phyloP scores from a whole-genome alignment of 2,329 filamentous ascomycete species.

The Corynespora cassiicola region DNA sequence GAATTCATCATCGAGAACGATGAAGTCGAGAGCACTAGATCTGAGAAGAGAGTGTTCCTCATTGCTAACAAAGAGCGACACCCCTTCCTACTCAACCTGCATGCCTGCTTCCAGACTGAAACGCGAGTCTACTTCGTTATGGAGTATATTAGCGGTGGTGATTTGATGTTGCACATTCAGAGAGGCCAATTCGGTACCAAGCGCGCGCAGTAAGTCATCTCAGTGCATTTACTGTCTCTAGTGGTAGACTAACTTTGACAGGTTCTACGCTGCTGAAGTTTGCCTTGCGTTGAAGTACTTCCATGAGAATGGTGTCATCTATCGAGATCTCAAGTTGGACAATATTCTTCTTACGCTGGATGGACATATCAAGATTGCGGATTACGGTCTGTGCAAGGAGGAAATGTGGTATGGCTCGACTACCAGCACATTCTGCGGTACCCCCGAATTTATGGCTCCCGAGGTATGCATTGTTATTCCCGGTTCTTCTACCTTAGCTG shows the following conservation, averaged over 20 bases:
- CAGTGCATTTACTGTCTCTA: not conserved
- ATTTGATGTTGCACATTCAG: slow-evolving; percentile 99
- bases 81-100: slow-evolving; percentile 91
- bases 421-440: slow-evolving; percentile 98
- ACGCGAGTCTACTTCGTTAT: slow-evolving; percentile 99
- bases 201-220: slow-evolving; percentile 79
- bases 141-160: slow-evolving; percentile 98
- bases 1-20: slow-evolving; percentile 99
- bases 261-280: slow-evolving; percentile 97
- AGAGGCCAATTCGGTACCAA: slow-evolving; percentile 95
- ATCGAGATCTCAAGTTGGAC: slow-evolving; percentile 80
- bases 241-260: slow-evolving; percentile 43
- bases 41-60: slow-evolving; percentile 96
- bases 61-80: slow-evolving; percentile 97
- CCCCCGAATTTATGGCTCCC: slow-evolving; percentile 99
- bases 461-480: slow-evolving; percentile 66
- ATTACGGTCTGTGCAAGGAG: slow-evolving; percentile 99
- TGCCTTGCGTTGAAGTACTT: slow-evolving; percentile 98
- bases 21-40: slow-evolving; percentile 96
- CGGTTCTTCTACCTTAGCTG: slow-evolving; percentile 24
- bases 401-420: slow-evolving; percentile 99
- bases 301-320: slow-evolving; percentile 99
- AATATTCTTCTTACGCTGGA: slow-evolving; percentile 94
- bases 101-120: slow-evolving; percentile 99
- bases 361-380: slow-evolving; percentile 97